A percentile compares a stretch with the other conserved stretches of the same genome.
Evolutionary conservation across 2,329 filamentous ascomycete genomes (phyloP).

Genomic region (Didymella pomorum): DNA sequence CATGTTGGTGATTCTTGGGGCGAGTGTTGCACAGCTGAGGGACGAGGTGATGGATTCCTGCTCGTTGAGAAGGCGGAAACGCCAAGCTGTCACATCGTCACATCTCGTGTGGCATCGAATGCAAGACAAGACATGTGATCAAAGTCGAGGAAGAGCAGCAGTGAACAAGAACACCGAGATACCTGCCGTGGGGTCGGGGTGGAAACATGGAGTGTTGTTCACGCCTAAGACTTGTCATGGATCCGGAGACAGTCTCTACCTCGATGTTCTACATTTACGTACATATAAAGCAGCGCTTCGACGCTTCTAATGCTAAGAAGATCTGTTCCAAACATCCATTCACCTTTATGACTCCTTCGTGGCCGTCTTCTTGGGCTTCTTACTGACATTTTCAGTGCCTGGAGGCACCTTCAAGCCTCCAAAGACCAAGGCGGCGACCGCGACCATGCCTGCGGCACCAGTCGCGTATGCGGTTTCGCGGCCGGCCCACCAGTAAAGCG

Average conservation of each 20-base stretch:
- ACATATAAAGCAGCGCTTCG: not conserved
- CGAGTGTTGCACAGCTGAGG: too few species aligned
- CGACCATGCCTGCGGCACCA: slow-evolving; percentile 81
- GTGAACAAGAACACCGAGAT: not conserved
- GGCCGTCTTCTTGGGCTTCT: slow-evolving; percentile 30
- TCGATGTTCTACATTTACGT: not conserved
- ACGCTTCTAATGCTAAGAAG: not conserved
- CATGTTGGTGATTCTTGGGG: not conserved
- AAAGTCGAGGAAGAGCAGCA: not conserved
- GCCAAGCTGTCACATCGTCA: not conserved
- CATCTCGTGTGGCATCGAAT: not conserved
- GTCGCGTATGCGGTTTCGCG: slow-evolving; percentile 83
- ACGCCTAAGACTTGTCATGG: not conserved
- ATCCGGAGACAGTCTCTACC: not conserved
- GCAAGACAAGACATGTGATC: not conserved
- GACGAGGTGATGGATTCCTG: too few species aligned
- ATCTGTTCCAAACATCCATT: not conserved
- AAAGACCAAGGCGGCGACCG: slow-evolving; percentile 75
- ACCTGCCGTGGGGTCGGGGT: not conserved
- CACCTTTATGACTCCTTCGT: not conserved
- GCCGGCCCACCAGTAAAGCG: slow-evolving; percentile 98
- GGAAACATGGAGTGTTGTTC: not conserved
- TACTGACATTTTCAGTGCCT: slow-evolving; percentile 45
- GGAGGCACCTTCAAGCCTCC: slow-evolving; percentile 72
- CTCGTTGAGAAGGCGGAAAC: too few species aligned